Evolutionary conservation across 2,329 filamentous ascomycete genomes (phyloP).

Genomic region (Ramularia endophylla): DNA sequence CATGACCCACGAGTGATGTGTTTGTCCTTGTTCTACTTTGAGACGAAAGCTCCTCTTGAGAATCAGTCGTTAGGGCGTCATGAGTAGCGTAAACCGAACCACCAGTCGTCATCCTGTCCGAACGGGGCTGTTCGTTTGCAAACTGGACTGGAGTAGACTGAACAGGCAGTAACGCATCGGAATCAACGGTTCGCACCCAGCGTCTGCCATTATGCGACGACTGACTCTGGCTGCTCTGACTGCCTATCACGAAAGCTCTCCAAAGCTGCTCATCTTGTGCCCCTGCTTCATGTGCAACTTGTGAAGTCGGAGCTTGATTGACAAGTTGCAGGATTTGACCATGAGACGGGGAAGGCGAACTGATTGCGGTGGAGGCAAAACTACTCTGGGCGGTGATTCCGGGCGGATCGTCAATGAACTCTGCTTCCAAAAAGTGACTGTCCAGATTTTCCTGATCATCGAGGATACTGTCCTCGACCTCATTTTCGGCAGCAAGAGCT

Average conservation of each 20-base stretch:
- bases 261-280: conserved; percentile 22
- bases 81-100: conserved; percentile 1
- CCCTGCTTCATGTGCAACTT: background rate
- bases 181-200: too few species aligned
- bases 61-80: background rate
- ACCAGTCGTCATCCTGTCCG: conserved; percentile 10
- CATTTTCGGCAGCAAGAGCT: too few species aligned
- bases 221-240: conserved; percentile 12
- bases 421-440: too few species aligned
- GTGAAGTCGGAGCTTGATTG: background rate
- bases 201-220: conserved; percentile 2
- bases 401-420: too few species aligned
- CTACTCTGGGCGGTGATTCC: too few species aligned
- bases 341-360: conserved; percentile 9
- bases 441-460: too few species aligned
- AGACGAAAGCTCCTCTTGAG: background rate
- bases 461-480: too few species aligned
- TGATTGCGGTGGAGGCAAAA: background rate
- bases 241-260: conserved; percentile 21
- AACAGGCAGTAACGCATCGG: background rate
- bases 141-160: conserved; percentile 1
- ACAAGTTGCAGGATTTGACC: conserved; percentile 4
- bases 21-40: background rate
- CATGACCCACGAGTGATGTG: conserved; percentile 14
- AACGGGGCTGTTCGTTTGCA: conserved; percentile 2